Evolutionary conservation across 495 filamentous ascomycete genomes (phyloP), one percentile per base, ranked within the genome.

Genomic region (Chaetomium cochliodes): DNA sequence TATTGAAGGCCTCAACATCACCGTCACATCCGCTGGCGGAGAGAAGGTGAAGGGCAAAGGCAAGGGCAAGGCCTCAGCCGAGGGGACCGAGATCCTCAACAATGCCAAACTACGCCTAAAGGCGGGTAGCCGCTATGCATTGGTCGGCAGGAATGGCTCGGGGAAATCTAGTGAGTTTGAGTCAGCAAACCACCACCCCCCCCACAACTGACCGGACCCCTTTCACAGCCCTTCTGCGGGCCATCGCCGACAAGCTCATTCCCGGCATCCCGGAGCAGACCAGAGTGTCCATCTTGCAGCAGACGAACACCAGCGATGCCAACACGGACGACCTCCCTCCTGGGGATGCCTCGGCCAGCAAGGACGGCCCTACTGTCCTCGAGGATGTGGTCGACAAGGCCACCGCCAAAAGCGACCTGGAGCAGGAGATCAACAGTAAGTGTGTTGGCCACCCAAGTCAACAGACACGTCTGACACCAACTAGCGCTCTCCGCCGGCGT

Each of bases 141-240:
- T 94, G 11, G 77, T 92, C 23, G 90, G 90, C 0, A 79, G 89
- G 25, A 94, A 94, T 78, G 91, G 91, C 2, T 85, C 85, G 5
- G 91, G 91, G 7, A 94, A 94, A 73, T 90, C 88, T 20, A 94
- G 88, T 90, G 70, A 75, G 85, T 68, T 25, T 47, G 13, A 22
- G 39, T 22, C 4, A 18, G 3, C 15, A 46, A 1, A 5, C 33
- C 4, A 1, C 30, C n/a, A 13, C 3, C 18, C 5, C 28, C 16
- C 5, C 18, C 18, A 12, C 49, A 51, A 15, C 39, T 58, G 23
- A 50, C 5, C 25, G 18, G 44, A 16, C 18, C 18, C 16, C 13
- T 20, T 51, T 12, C 7, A 1, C 44, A 90, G 88, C 90, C 3
- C 76, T 94, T 25, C 75, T 93, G 41, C 83, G 85, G 63, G 88